Percentiles rank a stretch among this genome's conserved stretches.
Conservation (phyloP, 345 rosid species). For the Hypericum perforatum region DNA sequence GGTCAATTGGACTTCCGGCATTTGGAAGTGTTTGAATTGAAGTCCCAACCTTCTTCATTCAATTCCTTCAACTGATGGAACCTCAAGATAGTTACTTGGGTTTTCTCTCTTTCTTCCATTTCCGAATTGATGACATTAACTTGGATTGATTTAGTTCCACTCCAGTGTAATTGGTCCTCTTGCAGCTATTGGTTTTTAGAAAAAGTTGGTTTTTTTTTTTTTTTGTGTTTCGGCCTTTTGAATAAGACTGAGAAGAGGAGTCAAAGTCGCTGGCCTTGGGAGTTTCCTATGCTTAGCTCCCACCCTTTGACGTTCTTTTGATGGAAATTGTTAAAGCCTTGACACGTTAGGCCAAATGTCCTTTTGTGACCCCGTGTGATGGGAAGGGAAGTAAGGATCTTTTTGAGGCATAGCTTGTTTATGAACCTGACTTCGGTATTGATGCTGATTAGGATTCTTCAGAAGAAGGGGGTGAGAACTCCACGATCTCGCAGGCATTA, state of each 20-base stretch:
- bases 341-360: too few relatives aligned
- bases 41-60: neutral
- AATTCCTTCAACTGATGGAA: neutral
- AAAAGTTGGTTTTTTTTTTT: too few relatives aligned
- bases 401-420: neutral
- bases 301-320: too few relatives aligned
- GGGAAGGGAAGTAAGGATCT: neutral
- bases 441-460: slow-evolving; percentile 27
- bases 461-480: slow-evolving; percentile 43
- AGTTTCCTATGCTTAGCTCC: too few relatives aligned
- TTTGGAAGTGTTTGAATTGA: too few relatives aligned
- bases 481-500: slow-evolving; percentile 23
- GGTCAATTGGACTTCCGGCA: neutral
- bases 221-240: too few relatives aligned
- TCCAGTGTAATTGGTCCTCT: neutral
- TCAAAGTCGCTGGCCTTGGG: too few relatives aligned
- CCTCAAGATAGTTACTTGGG: neutral
- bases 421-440: neutral
- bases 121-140: slow-evolving; percentile 1
- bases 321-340: too few relatives aligned
- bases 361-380: too few relatives aligned
- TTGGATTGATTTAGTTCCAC: neutral
- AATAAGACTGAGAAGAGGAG: too few relatives aligned
- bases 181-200: too few relatives aligned
- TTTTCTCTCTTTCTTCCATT: neutral